Base-by-base conservation (phyloP, 1,284 basidiomycete genomes). In the Phlebopus sp. region DNA sequence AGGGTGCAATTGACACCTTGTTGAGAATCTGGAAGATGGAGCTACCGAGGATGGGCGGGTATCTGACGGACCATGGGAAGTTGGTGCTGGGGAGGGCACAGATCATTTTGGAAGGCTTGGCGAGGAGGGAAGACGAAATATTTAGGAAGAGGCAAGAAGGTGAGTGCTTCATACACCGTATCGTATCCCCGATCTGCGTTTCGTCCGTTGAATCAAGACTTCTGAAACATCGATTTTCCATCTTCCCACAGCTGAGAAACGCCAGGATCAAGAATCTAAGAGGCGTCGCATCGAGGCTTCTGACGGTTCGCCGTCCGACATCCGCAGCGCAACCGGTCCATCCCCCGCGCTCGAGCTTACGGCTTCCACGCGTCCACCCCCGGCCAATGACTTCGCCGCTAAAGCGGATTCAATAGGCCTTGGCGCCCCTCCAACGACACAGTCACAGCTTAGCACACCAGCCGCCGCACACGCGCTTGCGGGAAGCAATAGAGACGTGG, bases 1-100 rank as follows among this genome's bases (percentile, higher is more conserved):
- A 99, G 74, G 97, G 96, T 49, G 97, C 96, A 25, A 97, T 99
- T 74, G 97, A 99, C 75, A 94, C 89, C 44, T 75, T 99, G 51
- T 74, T 99, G 62, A 87, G 81, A 68, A 97, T 99, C 50, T 99
- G 97, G 97, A 93, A 92, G 71, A 77, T 79, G 67, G 92, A 95
- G 66, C 74, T 99, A 35, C 86, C 90, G 11, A 80, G 86, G 62
- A 97, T 99, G 95, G 94, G 94, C 46, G 96, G 95, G 43, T 99
- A 97, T 72, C 64, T 99, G 59, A 96, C 96, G 51, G 90, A 97
- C 63, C 86, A 97, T 69, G 97, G 97, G 53, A 81, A 83, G 59
- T 81, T 98, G 68, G 88, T 96, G 67, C 76, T 98, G 52, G 75
- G 78, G 32, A 79, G 93, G 66, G 91, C 88, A 38, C 90, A 97